Evolutionary conservation across 2,329 filamentous ascomycete genomes (phyloP), one percentile per base, ranked within the genome.

Genomic region (Penicillium sp.): DNA sequence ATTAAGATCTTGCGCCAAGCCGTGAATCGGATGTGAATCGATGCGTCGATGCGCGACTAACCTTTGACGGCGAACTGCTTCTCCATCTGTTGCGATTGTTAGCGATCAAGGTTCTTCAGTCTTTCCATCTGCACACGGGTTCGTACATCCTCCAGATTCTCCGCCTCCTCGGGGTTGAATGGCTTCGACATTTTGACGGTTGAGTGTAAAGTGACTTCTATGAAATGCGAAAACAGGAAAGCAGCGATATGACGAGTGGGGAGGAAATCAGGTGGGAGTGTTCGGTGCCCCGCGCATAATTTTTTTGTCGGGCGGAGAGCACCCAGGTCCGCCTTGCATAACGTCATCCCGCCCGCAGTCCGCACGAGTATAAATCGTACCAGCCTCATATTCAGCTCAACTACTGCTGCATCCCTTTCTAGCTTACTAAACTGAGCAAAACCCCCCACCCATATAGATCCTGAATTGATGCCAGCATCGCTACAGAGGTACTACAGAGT

Each of bases 51-150:
- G 39, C 16, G 46, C 34, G 46, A 57, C 65, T 44, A 68, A 91
- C 89, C 89, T 81, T 97, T 97, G 67, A 99, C 94, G 31, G 94
- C 94, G 69, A 99, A 99, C 76, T 97, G 94, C 82, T 97, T 96
- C 83, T 99, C 94, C 73, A 99, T 97, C 90, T 96, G 63, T 40
- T 46, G 9, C 7, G 32, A 52, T 52, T 31, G 59, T 70, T 51
- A 75, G 70, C 57, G 40, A 56, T 49, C 38, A 29, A n/a, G 37
- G 23, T 25, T 37, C 15, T 45, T 31, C 23, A n/a, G 35, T 44
- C 10, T 35, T 32, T 29, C n/a, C 6, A 23, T 10, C 12, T 37
- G 35, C 37, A 35, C 35, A 37, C 15, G 27, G 21, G 35, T 10
- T 23, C 87, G 63, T 74, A 86, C 84, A 75, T 88, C 85, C 73